A percentile compares a stretch with the other conserved stretches of the same genome.
phyloP scores from a whole-genome alignment of 2,329 filamentous ascomycete species.

The Spiromastix sp. region DNA sequence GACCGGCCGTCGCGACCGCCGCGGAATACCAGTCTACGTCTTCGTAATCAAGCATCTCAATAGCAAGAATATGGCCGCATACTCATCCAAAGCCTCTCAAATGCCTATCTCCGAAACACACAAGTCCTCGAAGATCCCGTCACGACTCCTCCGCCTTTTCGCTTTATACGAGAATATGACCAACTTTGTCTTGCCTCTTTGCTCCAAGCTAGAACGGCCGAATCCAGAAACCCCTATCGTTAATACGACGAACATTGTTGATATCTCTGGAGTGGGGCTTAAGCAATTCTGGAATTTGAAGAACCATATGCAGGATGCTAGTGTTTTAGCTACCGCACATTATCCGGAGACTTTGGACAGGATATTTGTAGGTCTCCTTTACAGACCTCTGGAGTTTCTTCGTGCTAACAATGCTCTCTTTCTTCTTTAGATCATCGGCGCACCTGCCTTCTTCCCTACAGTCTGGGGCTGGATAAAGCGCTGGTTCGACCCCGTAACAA shows the following conservation, averaged over 20 bases:
- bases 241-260: slow-evolving; percentile 88
- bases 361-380: slow-evolving; percentile 52
- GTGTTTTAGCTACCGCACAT: slow-evolving; percentile 77
- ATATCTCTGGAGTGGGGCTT: slow-evolving; percentile 76
- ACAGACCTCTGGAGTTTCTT: too few relatives aligned
- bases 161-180: slow-evolving; percentile 90
- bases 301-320: slow-evolving; percentile 86
- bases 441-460: slow-evolving; percentile 81
- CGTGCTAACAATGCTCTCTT: not conserved
- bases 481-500: slow-evolving; percentile 90
- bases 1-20: slow-evolving; percentile 80
- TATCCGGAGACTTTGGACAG: slow-evolving; percentile 90
- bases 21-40: slow-evolving; percentile 85
- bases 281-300: slow-evolving; percentile 96
- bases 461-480: slow-evolving; percentile 89
- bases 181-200: slow-evolving; percentile 75
- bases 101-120: slow-evolving; percentile 49
- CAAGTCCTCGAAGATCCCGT: slow-evolving; percentile 44
- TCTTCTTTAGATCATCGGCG: slow-evolving; percentile 61
- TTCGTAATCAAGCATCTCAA: slow-evolving; percentile 80
- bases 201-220: slow-evolving; percentile 65
- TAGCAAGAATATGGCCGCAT: slow-evolving; percentile 66
- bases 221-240: slow-evolving; percentile 76
- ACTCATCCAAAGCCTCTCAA: slow-evolving; percentile 47
- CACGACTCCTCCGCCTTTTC: slow-evolving; percentile 75